Base-by-base conservation (phyloP, 2,329 filamentous ascomycete genomes). In the Alternaria arborescens region DNA sequence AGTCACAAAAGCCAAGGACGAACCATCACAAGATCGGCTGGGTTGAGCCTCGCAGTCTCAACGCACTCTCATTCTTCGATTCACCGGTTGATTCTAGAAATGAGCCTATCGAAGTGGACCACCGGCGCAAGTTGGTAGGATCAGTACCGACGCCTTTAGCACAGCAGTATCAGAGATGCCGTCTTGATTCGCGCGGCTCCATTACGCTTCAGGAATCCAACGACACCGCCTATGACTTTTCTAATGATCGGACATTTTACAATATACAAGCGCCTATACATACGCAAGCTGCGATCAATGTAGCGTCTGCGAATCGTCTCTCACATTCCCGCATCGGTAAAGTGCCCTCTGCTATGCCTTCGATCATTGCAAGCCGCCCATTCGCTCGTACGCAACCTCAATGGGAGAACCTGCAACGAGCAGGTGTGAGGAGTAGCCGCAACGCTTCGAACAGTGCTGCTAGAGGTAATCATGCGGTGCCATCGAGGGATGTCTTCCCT, bases 51-150 rank as follows among this genome's bases (percentile, higher is more conserved):
- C 70, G 62, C 12, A 72, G 71, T 42, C 52, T 77, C 8, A 78
- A 79, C 48, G 72, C 73, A 3, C 71, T 78, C 14, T 78, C 77
- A 0, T 78, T 79, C 59, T 72, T 79, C 36, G 52, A 74, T n/a
- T 66, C 67, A 7, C 76, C 76, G 18, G 60, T 73, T 11, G 67
- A 72, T 47, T 59, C 59, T 8, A 63, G 55, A 6, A 67, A 70
- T 16, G 64, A 69, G 14, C 62, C 58, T 7, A 64, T 71, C 16
- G 36, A 61, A 18, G 32, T 60, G 28, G 51, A 47, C 8, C 38
- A 52, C 18, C 48, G 34, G 22, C 44, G 52, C 4, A 55, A 18
- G 14, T 32, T 34, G n/a, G 43, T 52, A 14, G 57, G 44, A 16
- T 38, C 50, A 14, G 58, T 47, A n/a, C 48, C 57, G 22, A 40